A percentile compares a stretch with the other conserved stretches of the same genome.
Conservation (phyloP, 2,329 filamentous ascomycete species). For the Pseudohalonectria lignicola region DNA sequence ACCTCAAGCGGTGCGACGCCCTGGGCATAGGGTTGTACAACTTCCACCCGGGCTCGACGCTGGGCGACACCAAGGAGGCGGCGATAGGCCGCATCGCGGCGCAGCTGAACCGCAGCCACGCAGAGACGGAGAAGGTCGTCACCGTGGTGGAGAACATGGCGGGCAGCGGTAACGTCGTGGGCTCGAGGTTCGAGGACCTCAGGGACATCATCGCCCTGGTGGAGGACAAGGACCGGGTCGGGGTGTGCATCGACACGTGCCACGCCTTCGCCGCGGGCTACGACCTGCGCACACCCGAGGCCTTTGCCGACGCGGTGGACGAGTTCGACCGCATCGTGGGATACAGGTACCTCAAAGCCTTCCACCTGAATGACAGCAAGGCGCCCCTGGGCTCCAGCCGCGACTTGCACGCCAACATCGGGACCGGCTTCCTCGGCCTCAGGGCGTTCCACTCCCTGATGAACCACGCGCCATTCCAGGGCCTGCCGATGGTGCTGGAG, state of each 20-base stretch:
- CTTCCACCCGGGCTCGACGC: slow-evolving; percentile 86
- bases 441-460: slow-evolving; percentile 85
- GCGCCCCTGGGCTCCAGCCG: slow-evolving; percentile 71
- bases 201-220: slow-evolving; percentile 72
- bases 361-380: slow-evolving; percentile 95
- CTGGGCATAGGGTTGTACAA: slow-evolving; percentile 92
- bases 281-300: slow-evolving; percentile 66
- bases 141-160: slow-evolving; percentile 96
- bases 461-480: slow-evolving; percentile 67
- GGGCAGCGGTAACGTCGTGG: slow-evolving; percentile 76
- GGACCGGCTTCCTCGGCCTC: slow-evolving; percentile 84
- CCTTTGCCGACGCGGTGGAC: slow-evolving; percentile 62
- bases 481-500: slow-evolving; percentile 85
- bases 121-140: slow-evolving; percentile 62
- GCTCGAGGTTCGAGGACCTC: slow-evolving; percentile 76
- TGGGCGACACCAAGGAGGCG: slow-evolving; percentile 51
- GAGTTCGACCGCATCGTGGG: slow-evolving; percentile 74
- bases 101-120: slow-evolving; percentile 73
- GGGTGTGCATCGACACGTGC: slow-evolving; percentile 94
- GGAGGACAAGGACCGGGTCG: slow-evolving; percentile 72
- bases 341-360: slow-evolving; percentile 64
- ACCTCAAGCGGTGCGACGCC: slow-evolving; percentile 72
- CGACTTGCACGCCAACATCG: slow-evolving; percentile 93
- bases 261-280: slow-evolving; percentile 93
- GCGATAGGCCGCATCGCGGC: slow-evolving; percentile 71